Evolutionary conservation across 75 land plant species (phyloP), one percentile per base, ranked within the genome.

Genomic region (Ceratopteris richardii): DNA sequence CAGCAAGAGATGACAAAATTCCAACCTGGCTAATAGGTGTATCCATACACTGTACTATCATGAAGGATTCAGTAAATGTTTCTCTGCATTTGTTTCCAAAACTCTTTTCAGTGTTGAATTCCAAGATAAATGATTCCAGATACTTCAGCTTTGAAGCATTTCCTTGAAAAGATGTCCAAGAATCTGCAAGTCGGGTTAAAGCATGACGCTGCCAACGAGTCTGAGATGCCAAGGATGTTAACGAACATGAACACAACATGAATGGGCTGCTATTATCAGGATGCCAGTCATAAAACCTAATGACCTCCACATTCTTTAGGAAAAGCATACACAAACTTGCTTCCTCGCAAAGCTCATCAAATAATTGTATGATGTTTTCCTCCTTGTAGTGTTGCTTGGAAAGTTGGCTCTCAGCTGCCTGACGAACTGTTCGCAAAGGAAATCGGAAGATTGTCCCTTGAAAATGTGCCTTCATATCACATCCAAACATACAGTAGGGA

Each of bases 221-320:
- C 29, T 82, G 75, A 54, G 78, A 65, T 66, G 69, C 64, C 24
- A 63, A 68, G 18, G 82, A 66, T 9, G 53, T 28, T 2, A 92
- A 31, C 17, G 66, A 61, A 44, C 82, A 82, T 0, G 87, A 77
- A 77, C 82, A 88, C 12, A 88, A 30, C 58, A 69, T 79, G 28
- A 56, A 62, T 18, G 98, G 98, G 23, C 53, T 66, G 37, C 46
- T 31, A 21, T 56, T 55, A 36, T 64, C 75, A 39, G 42, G 51
- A 46, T 82, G 72, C 98, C 98, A 92, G n/a, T 69, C 64, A 71
- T 76, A 92, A 72, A 92, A 82, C 63, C 85, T 95, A 54, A 92
- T 51, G 1, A 65, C 61, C 27, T 82, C 40, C 5, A 92, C 69
- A 65, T 66, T 88, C 60, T 92, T 92, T 4, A 92, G 79, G 62